A percentile compares a stretch with the other conserved stretches of the same genome.
phyloP scores from a whole-genome alignment of 2,329 filamentous ascomycete species.

The Cryphonectria radicalis region DNA sequence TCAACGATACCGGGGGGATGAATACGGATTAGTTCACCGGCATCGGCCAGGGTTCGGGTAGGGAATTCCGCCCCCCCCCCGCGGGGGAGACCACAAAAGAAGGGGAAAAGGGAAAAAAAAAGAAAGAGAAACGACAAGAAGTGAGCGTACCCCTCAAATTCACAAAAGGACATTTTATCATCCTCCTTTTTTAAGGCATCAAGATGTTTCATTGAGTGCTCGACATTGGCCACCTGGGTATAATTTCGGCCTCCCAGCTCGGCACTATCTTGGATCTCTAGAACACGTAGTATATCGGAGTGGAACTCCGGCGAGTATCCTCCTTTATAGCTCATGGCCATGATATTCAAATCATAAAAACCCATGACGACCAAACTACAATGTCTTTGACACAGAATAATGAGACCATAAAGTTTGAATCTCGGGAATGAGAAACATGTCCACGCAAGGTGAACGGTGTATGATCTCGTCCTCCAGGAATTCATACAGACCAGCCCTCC shows the following conservation, averaged over 20 bases:
- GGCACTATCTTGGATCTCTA: too few relatives aligned
- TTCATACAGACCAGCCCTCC: background rate
- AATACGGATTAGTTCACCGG: conserved; percentile 2
- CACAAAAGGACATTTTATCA: too few relatives aligned
- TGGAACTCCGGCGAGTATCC: too few relatives aligned
- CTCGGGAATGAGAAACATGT: background rate
- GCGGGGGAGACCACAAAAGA: too few relatives aligned
- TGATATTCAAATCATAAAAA: background rate
- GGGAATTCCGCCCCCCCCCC: background rate
- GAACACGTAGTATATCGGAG: too few relatives aligned
- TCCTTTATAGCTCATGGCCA: background rate
- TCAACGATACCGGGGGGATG: background rate
- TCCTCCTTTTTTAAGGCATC: too few relatives aligned
- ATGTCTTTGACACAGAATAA: background rate
- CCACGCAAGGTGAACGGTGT: background rate
- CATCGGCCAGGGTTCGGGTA: conserved; percentile 14
- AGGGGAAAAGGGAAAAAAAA: too few relatives aligned
- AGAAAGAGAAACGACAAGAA: too few relatives aligned
- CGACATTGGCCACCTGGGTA: too few relatives aligned
- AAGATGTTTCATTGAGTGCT: too few relatives aligned
- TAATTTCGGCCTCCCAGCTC: too few relatives aligned
- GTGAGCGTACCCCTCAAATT: too few relatives aligned
- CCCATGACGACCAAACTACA: background rate
- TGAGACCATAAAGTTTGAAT: background rate
- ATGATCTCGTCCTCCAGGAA: background rate